Base-by-base conservation (phyloP, 768 basidiomycete species). In the Tricholoma flavovirens region DNA sequence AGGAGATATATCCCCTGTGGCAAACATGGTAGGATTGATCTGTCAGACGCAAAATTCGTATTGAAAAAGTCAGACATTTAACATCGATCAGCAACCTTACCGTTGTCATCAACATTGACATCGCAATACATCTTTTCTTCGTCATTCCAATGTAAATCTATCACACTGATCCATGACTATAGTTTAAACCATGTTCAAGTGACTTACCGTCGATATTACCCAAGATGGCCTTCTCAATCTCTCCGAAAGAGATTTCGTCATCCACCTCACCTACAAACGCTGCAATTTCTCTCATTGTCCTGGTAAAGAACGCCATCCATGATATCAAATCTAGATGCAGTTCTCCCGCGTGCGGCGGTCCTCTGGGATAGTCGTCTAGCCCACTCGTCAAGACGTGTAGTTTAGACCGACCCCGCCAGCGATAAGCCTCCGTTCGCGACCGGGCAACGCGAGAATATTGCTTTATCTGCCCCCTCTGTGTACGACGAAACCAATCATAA, bases 251-350 rank as follows among this genome's bases (percentile, higher is more conserved):
- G n/a, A 73, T 71, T 53, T 79, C 82, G 64, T 98, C 95, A 30
- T 95, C 92, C n/a, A 69, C 74, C 69, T 96, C 88, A 1, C 88
- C 93, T 14, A 96, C 75, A 67, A 89, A 96, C 56, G 82, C 85
- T 0, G 95, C 88, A 56, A 98, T 89, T 48, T 88, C 89, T 52
- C 78, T 81, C 95, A 98, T 98, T 26, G 95, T 98, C 60, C 88
- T 78, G 32, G 91, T 83, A 71, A 98, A 98, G 77, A 93, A 97
- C 3, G 83, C 95, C 86, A 98, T 92, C 95, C 95, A 98, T 29
- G 89, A 88, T 60, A 94, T 90, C 56, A 98, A 72, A 70, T 98
- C 95, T 56, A 98, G 69, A 69, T 98, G 95, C 48, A 98, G 75
- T 73, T 98, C 95, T 49, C 96, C 95, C 1, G 85, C 79, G 65